Conservation (phyloP, 495 filamentous ascomycete genomes). For the Penicillium silybi region DNA sequence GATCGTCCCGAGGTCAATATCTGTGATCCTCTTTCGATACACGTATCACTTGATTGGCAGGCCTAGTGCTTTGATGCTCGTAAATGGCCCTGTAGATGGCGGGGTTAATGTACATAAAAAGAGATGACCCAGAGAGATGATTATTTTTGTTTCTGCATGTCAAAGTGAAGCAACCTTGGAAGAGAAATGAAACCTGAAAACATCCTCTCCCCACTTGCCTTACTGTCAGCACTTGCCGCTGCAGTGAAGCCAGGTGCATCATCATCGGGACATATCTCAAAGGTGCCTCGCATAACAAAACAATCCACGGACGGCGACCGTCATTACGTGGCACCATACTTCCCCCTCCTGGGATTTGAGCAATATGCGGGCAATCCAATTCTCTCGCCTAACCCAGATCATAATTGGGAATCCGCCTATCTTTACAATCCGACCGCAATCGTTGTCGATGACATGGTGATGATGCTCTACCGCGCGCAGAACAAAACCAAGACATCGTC, state of each 20-base stretch:
- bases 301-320: conserved; percentile 9
- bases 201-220: too few species aligned
- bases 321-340: conserved; percentile 17
- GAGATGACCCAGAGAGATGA: too few species aligned
- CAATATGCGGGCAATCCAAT: conserved; percentile 5
- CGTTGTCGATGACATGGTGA: conserved; percentile 13
- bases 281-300: neutral
- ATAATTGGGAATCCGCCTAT: conserved; percentile 16
- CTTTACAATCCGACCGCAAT: conserved; percentile 13
- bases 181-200: too few species aligned
- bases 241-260: too few species aligned
- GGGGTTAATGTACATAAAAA: too few species aligned
- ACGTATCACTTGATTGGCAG: neutral
- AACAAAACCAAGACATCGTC: conserved; percentile 2
- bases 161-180: too few species aligned
- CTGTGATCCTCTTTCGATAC: neutral
- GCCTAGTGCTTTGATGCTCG: neutral
- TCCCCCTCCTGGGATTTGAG: conserved; percentile 5
- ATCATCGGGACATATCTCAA: too few species aligned
- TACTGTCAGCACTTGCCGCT: too few species aligned
- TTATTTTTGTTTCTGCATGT: too few species aligned
- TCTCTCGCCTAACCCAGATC: neutral
- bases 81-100: too few species aligned
- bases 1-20: neutral
- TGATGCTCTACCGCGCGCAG: conserved; percentile 11